Evolutionary conservation across 1,284 basidiomycete genomes (phyloP).

Genomic region (Ceratobasidium sp.): DNA sequence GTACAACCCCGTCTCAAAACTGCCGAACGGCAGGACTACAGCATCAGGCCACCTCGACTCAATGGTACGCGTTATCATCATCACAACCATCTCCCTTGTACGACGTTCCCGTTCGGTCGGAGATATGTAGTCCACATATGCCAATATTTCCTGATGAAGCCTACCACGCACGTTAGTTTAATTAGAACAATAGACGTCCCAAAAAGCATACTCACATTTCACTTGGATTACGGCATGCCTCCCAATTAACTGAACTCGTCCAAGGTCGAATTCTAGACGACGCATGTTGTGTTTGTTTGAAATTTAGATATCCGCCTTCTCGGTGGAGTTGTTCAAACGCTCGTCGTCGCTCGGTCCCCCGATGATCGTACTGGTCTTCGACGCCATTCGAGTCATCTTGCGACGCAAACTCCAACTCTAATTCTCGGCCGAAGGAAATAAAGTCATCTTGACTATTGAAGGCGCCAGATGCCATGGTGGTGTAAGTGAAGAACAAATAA

Average conservation of each 20-base stretch:
- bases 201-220: slow-evolving; percentile 65
- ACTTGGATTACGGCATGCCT: slow-evolving; percentile 75
- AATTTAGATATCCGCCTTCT: slow-evolving; percentile 61
- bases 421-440: slow-evolving; percentile 59
- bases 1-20: slow-evolving; percentile 93
- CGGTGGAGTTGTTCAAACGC: slow-evolving; percentile 46
- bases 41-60: slow-evolving; percentile 77
- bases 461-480: slow-evolving; percentile 30
- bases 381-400: neutral
- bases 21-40: slow-evolving; percentile 86
- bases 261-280: slow-evolving; percentile 76
- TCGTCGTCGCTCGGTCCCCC: slow-evolving; percentile 45
- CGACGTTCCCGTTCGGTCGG: slow-evolving; percentile 87
- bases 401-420: slow-evolving; percentile 43
- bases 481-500: slow-evolving; percentile 12
- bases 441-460: slow-evolving; percentile 58
- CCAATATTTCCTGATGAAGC: slow-evolving; percentile 82
- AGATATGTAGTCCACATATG: slow-evolving; percentile 87
- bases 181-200: slow-evolving; percentile 26
- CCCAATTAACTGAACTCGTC: slow-evolving; percentile 79
- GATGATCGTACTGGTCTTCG: slow-evolving; percentile 31
- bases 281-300: slow-evolving; percentile 65
- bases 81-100: slow-evolving; percentile 77
- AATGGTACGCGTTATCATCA: slow-evolving; percentile 74
- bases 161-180: slow-evolving; percentile 50